Conservation (phyloP, 2,329 filamentous ascomycete genomes). For the Fusarium acutatum region DNA sequence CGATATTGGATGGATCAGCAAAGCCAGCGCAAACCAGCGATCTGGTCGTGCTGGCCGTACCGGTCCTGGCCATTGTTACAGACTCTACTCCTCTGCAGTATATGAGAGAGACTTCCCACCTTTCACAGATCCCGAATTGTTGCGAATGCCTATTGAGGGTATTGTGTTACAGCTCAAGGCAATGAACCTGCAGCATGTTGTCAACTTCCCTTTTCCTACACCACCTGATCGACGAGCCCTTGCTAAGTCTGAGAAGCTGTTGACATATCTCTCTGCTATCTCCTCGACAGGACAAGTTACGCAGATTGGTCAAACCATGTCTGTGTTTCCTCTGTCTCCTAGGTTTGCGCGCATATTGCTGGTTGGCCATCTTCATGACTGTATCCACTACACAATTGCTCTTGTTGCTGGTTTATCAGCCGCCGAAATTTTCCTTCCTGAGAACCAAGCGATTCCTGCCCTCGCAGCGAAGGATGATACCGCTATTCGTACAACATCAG, state of each 20-base stretch:
- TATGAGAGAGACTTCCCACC: slow-evolving; percentile 89
- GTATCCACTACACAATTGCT: slow-evolving; percentile 85
- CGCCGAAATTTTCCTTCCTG: slow-evolving; percentile 85
- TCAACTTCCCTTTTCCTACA: slow-evolving; percentile 96
- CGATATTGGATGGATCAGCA: slow-evolving; percentile 95
- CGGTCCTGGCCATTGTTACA: slow-evolving; percentile 94
- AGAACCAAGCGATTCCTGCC: slow-evolving; percentile 76
- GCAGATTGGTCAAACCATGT: slow-evolving; percentile 80
- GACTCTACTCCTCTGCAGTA: slow-evolving; percentile 92
- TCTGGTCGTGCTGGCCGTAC: slow-evolving; percentile 95
- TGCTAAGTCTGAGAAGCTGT: slow-evolving; percentile 82
- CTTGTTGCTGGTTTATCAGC: slow-evolving; percentile 89
- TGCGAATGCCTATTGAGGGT: slow-evolving; percentile 91
- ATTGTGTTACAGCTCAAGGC: slow-evolving; percentile 93
- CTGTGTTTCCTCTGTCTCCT: slow-evolving; percentile 88
- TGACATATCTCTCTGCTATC: slow-evolving; percentile 86
- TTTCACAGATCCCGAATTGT: slow-evolving; percentile 87
- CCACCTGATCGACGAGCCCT: slow-evolving; percentile 81
- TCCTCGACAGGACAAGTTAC: slow-evolving; percentile 78
- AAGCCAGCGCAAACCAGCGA: slow-evolving; percentile 91
- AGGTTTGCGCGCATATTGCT: slow-evolving; percentile 92
- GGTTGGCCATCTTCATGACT: slow-evolving; percentile 82
- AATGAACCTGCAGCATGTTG: slow-evolving; percentile 89
- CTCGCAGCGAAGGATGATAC: slow-evolving; percentile 57
- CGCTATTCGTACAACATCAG: slow-evolving; percentile 68